These are phyloP conservation scores for Ophiostoma perfectum DNA, from an alignment of 2,329 filamentous ascomycete species.

Conservation along the genomic window DNA sequence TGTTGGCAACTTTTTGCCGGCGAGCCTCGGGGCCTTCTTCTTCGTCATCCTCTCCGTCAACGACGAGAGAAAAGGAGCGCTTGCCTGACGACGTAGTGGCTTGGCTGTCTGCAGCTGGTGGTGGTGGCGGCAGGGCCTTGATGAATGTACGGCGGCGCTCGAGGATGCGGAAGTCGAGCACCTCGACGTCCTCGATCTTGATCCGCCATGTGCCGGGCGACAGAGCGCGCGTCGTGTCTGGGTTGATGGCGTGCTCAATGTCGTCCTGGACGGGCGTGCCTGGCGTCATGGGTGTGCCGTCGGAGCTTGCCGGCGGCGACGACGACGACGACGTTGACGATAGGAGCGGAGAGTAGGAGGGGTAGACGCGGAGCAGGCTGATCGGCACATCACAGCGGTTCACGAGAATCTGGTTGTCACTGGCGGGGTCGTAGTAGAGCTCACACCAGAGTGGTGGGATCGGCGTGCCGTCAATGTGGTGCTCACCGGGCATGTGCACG, in stretches of 20 bases:
- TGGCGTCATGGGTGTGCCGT: constrained; percentile 17
- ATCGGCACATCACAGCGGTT: constrained; percentile 54
- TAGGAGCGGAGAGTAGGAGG: not conserved
- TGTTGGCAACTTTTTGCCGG: constrained; percentile 33
- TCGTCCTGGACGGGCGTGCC: constrained; percentile 26
- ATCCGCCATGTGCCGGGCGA: constrained; percentile 55
- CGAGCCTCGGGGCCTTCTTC: constrained; percentile 33
- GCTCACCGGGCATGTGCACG: constrained; percentile 49
- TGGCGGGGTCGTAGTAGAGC: constrained; percentile 55
- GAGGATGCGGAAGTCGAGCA: constrained; percentile 54
- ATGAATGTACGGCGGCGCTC: constrained; percentile 40
- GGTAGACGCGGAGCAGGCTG: constrained; percentile 43
- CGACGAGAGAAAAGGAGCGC: constrained; percentile 39
- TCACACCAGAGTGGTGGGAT: constrained; percentile 54
- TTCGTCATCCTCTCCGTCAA: constrained; percentile 38
- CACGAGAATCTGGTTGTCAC: constrained; percentile 52
- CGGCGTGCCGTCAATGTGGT: constrained; percentile 37
- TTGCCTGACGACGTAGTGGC: constrained; percentile 45
- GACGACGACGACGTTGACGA: constrained; percentile 27
- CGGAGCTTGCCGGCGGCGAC: constrained; percentile 34
- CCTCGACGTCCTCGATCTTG: constrained; percentile 43
- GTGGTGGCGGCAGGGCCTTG: constrained; percentile 28
- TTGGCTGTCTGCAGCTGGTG: constrained; percentile 24
- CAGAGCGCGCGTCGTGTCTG: constrained; percentile 42
- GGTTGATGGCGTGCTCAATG: constrained; percentile 36